Evolutionary conservation across 148 eudicot genomes (phyloP), one percentile per base, ranked within the genome.

Genomic region (Amaranthus palmeri): DNA sequence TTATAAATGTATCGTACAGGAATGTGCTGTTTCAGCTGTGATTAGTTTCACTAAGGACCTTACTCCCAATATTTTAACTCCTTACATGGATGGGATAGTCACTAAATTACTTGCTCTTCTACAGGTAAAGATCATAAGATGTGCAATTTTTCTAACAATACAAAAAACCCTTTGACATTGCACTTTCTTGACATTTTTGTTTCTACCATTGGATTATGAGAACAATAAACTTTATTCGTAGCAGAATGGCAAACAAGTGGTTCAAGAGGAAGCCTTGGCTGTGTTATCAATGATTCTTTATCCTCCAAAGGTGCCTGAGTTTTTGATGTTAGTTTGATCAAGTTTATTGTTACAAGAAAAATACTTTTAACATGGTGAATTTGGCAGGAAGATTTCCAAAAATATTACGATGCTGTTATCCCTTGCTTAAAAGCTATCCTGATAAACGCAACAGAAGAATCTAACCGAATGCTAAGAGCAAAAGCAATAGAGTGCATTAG

Each of bases 401-500:
- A 92, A 71, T 92, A 92, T 77, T 92, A 92, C 76, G 97, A 86
- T 59, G 87, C 96, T 41, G 97, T 92, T 76, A 90, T 92, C 93
- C 97, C 97, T 43, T 92, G 88, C 73, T 77, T 92, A 87, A 90
- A 92, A 77, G 83, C 91, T 72, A 90, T 92, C 42, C 74, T 92
- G 78, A 85, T 88, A 54, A 90, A 86, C 80, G 97, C 97, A 65
- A 92, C 89, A 42, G 97, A 92, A 68, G 90, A 92, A 76, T 80
- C 91, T 43, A 90, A 90, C 66, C 93, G 97, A 47, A 92, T 92
- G 96, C 96, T 92, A 75, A 87, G 97, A 58, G 97, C 97, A 63
- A 90, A 92, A 86, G 96, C 97, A 61, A 92, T 92, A 96, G 97
- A 92, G 74, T 92, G 97, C 77, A 88, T 92, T 69, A 92, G 97